A percentile compares a stretch with the other conserved stretches of the same genome.
These are phyloP conservation scores for Colletotrichum caudatum DNA, from an alignment of 2,329 filamentous ascomycete species.

Conservation along the genomic window DNA sequence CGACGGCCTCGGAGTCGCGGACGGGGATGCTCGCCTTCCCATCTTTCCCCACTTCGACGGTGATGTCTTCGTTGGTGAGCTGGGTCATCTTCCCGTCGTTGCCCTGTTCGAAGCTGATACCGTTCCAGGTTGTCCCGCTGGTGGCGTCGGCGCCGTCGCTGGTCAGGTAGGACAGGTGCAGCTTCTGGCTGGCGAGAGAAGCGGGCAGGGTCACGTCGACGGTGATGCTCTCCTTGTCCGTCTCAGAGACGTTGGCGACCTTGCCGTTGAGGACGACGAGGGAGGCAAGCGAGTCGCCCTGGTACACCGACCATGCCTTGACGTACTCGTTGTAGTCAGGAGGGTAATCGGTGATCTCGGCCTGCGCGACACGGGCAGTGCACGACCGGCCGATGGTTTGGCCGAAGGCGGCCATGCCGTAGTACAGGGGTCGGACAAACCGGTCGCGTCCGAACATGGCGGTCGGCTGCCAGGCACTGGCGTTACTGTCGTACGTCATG, in stretches of 20 bases:
- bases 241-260: constrained; percentile 33
- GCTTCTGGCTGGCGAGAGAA: constrained; percentile 27
- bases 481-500: constrained; percentile 37
- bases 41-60: constrained; percentile 16
- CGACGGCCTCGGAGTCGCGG: constrained; percentile 32
- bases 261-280: constrained; percentile 39
- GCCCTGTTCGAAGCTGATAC: constrained; percentile 36
- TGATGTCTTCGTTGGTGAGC: constrained; percentile 26
- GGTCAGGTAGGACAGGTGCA: constrained; percentile 35
- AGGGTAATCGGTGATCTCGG: constrained; percentile 20
- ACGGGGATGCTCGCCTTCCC: constrained; percentile 34
- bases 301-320: constrained; percentile 35
- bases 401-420: constrained; percentile 35
- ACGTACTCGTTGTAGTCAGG: constrained; percentile 29
- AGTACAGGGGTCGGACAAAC: constrained; percentile 38
- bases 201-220: constrained; percentile 26
- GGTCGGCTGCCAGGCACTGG: constrained; percentile 38
- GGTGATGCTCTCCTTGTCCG: constrained; percentile 26
- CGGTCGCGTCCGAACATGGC: constrained; percentile 38
- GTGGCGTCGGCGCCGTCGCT: constrained; percentile 38
- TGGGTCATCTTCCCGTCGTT: constrained; percentile 23
- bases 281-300: constrained; percentile 28
- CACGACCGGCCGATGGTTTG: constrained; percentile 38
- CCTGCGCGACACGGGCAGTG: constrained; percentile 33
- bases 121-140: constrained; percentile 35